These are phyloP conservation scores for Leptographium galeiforme DNA, from an alignment of 2,329 filamentous ascomycete genomes.

Conservation along the genomic window DNA sequence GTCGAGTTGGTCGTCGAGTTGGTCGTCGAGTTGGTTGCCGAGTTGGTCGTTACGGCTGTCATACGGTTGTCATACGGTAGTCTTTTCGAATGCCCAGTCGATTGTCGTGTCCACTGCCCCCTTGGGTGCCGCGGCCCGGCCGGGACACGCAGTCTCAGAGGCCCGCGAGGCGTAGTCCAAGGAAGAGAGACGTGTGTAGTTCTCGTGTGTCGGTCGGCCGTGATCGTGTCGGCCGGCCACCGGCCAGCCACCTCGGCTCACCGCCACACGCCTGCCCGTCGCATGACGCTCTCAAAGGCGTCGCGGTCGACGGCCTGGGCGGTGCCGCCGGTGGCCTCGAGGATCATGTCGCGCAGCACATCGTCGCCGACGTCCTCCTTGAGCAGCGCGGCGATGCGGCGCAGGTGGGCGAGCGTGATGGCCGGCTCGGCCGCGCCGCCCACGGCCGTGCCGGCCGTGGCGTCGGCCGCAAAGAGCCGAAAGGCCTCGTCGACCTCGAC, in stretches of 20 bases:
- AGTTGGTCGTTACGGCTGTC: too few relatives aligned
- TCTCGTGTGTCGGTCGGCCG: too few relatives aligned
- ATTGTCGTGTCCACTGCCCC: too few relatives aligned
- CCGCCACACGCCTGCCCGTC: slow-evolving; percentile 68
- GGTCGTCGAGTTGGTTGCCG: too few relatives aligned
- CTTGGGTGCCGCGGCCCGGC: too few relatives aligned
- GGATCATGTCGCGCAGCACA: slow-evolving; percentile 81
- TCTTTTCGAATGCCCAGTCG: too few relatives aligned
- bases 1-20: too few relatives aligned
- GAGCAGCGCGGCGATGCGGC: slow-evolving; percentile 64
- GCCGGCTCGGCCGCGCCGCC: slow-evolving; percentile 12
- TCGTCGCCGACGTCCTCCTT: slow-evolving; percentile 67
- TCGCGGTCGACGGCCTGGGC: slow-evolving; percentile 58
- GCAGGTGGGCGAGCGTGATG: slow-evolving; percentile 72
- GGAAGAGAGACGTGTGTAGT: too few relatives aligned
- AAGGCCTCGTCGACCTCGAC: slow-evolving; percentile 73
- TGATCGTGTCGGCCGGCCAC: not conserved
- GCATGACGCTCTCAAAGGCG: slow-evolving; percentile 82
- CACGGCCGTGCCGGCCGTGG: not conserved
- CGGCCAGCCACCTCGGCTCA: slow-evolving; percentile 23
- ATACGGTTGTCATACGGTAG: too few relatives aligned
- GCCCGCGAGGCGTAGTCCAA: too few relatives aligned
- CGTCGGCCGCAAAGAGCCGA: slow-evolving; percentile 55
- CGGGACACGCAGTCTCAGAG: too few relatives aligned
- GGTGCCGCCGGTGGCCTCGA: slow-evolving; percentile 77